Base-by-base conservation (phyloP, 139 green algal genomes). In the Diplosphaera chodatii region DNA sequence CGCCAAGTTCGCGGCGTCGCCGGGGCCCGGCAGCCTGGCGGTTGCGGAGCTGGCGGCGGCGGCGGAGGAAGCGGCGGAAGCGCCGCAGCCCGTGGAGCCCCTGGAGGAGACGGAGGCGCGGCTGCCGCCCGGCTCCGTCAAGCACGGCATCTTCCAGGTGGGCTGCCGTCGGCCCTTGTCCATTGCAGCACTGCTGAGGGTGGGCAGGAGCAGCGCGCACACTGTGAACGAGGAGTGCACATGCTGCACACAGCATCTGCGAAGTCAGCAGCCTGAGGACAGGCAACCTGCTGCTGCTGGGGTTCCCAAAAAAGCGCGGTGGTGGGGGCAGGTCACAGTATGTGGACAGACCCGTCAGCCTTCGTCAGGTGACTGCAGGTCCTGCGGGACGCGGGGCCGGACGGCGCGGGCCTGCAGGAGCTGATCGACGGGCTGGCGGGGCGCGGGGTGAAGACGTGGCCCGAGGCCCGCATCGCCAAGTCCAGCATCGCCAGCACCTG, bases 51-150 rank as follows among this genome's bases (percentile, higher is more conserved):
- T 20, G 62, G 68, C 4, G 73, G 73, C 66, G 62, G 73, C 28
- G 73, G 73, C 25, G 68, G 74, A 4, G 59, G 74, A n/a, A 13
- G 74, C 3, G 74, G 63, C 28, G 55, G 48, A n/a, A 70, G 76
- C 20, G 48, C 16, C 48, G 48, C 48, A 23, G 48, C 48, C 48
- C 31, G 20, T 72, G 41, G 72, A 82, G 70, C 62, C 27, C 27
- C 55, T 86, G 27, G 81, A 90, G 65, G 77, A 88, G 70, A 78
- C 85, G 55, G 78, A 89, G 82, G 62, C 80, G 33, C 66, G 77
- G 18, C 64, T 90, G 55, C 77, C 81, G 59, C 68, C 75, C 30
- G 81, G 81, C 28, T 83, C 76, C 34, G 69, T 86, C 55, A 92
- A 89, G 76, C 73, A 75, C 34, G 68, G 69, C 21, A 76, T 85